Conservation (phyloP, 2,329 filamentous ascomycete genomes). For the Dothistroma pini region DNA sequence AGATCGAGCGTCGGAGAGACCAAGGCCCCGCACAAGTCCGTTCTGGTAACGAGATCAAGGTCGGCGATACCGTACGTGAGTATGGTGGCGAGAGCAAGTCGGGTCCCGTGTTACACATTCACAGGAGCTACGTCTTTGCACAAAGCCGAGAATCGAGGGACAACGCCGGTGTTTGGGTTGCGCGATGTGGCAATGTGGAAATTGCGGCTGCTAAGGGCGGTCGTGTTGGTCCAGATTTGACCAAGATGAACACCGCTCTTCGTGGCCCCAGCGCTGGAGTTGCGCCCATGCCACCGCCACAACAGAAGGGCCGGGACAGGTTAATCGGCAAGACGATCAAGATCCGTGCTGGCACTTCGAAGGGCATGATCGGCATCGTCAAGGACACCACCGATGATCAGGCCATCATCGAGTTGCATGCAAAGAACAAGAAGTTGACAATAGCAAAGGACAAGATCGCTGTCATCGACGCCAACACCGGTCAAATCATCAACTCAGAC, state of each 20-base stretch:
- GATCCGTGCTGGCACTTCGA: slow-evolving; percentile 82
- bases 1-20: slow-evolving; percentile 74
- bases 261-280: slow-evolving; percentile 55
- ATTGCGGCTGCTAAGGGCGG: slow-evolving; percentile 95
- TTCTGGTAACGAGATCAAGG: slow-evolving; percentile 86
- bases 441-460: slow-evolving; percentile 77
- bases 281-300: slow-evolving; percentile 64
- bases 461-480: slow-evolving; percentile 77
- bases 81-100: slow-evolving; percentile 77
- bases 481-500: slow-evolving; percentile 69
- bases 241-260: slow-evolving; percentile 87
- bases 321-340: slow-evolving; percentile 89
- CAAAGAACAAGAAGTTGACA: slow-evolving; percentile 86
- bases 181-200: slow-evolving; percentile 76
- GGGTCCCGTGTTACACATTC: slow-evolving; percentile 89
- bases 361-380: slow-evolving; percentile 89
- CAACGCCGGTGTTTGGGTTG: slow-evolving; percentile 86
- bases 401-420: slow-evolving; percentile 88
- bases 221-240: slow-evolving; percentile 74
- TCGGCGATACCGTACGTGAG: slow-evolving; percentile 91
- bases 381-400: slow-evolving; percentile 86
- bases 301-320: slow-evolving; percentile 71
- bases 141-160: slow-evolving; percentile 80
- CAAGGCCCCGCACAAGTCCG: slow-evolving; percentile 82
- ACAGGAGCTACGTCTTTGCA: slow-evolving; percentile 87